A percentile compares a stretch with the other conserved stretches of the same genome.
phyloP scores from a whole-genome alignment of 2,329 filamentous ascomycete species.

The Talaromyces albobiverticillius region DNA sequence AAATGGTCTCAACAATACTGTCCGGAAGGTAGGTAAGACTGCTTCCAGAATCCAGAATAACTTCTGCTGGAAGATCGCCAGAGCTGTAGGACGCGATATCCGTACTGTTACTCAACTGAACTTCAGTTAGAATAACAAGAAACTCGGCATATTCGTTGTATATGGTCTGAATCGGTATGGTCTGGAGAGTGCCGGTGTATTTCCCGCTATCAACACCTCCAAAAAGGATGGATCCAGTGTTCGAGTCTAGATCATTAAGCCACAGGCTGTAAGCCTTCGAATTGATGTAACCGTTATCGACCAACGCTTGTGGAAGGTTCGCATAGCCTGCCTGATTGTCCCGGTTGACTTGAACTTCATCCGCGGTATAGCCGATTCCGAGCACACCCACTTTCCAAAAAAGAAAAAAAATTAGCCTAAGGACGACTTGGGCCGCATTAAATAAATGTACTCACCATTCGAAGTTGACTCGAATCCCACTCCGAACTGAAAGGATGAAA shows the following conservation, averaged over 20 bases:
- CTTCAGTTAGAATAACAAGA: slow-evolving; percentile 63
- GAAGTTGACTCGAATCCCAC: slow-evolving; percentile 57
- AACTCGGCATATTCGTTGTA: slow-evolving; percentile 59
- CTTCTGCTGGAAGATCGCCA: slow-evolving; percentile 37
- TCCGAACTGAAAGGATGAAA: slow-evolving; percentile 58
- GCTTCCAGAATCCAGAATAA: slow-evolving; percentile 40
- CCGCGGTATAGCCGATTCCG: slow-evolving; percentile 76
- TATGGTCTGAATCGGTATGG: slow-evolving; percentile 62
- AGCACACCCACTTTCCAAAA: slow-evolving; percentile 64
- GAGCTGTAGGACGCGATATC: slow-evolving; percentile 28
- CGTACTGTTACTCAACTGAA: slow-evolving; percentile 42
- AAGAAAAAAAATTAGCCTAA: slow-evolving; percentile 2
- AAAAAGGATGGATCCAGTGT: slow-evolving; percentile 67
- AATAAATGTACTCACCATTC: slow-evolving; percentile 26
- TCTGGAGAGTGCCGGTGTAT: slow-evolving; percentile 61
- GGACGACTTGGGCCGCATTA: background rate
- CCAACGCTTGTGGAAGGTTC: slow-evolving; percentile 67
- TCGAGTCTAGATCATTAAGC: slow-evolving; percentile 68
- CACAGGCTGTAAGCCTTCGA: slow-evolving; percentile 72
- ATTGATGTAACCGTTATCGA: slow-evolving; percentile 57
- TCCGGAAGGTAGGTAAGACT: slow-evolving; percentile 40
- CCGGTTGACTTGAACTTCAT: slow-evolving; percentile 62
- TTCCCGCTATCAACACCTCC: slow-evolving; percentile 69
- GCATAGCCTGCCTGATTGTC: slow-evolving; percentile 54
- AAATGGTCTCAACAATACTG: slow-evolving; percentile 46